phyloP scores from a whole-genome alignment of 345 rosid genomes.

The Eucalyptus polyanthemos region DNA sequence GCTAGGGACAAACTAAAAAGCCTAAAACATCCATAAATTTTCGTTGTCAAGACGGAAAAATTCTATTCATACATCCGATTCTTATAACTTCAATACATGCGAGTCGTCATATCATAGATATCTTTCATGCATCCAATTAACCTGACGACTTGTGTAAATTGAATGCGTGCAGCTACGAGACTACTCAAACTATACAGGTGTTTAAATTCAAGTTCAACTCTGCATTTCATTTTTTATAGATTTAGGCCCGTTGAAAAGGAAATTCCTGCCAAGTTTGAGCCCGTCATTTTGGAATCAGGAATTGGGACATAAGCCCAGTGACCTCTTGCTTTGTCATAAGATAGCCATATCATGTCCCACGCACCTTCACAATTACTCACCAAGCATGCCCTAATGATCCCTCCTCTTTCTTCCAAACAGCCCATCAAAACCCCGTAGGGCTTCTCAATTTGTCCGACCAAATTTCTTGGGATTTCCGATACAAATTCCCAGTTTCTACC shows the following conservation, averaged over 20 bases:
- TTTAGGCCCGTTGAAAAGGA: slow-evolving; percentile 51
- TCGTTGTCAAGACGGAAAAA: not conserved
- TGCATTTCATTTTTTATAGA: not conserved
- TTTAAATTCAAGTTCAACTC: not conserved
- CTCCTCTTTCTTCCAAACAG: slow-evolving; percentile 42
- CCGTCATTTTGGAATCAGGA: slow-evolving; percentile 48
- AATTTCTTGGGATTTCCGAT: slow-evolving; percentile 22
- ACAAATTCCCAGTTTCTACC: slow-evolving; percentile 31
- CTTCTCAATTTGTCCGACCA: slow-evolving; percentile 23
- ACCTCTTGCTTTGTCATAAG: slow-evolving; percentile 14
- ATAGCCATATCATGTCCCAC: slow-evolving; percentile 60
- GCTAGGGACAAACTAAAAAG: not conserved
- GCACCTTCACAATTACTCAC: slow-evolving; percentile 38
- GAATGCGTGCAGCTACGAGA: not conserved
- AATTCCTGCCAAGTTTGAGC: slow-evolving; percentile 67
- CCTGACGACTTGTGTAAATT: not conserved
- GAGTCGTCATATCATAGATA: not conserved
- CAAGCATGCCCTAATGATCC: slow-evolving; percentile 34
- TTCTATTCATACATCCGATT: not conserved
- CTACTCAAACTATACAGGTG: not conserved
- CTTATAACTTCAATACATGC: not conserved
- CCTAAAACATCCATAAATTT: not conserved
- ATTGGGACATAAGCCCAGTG: slow-evolving; percentile 35
- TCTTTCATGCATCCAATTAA: not conserved
- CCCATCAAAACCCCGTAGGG: slow-evolving; percentile 53